Percentiles rank a stretch among this genome's conserved stretches.
Conservation (phyloP, 495 filamentous ascomycete genomes). For the Talaromyces thailandensis region DNA sequence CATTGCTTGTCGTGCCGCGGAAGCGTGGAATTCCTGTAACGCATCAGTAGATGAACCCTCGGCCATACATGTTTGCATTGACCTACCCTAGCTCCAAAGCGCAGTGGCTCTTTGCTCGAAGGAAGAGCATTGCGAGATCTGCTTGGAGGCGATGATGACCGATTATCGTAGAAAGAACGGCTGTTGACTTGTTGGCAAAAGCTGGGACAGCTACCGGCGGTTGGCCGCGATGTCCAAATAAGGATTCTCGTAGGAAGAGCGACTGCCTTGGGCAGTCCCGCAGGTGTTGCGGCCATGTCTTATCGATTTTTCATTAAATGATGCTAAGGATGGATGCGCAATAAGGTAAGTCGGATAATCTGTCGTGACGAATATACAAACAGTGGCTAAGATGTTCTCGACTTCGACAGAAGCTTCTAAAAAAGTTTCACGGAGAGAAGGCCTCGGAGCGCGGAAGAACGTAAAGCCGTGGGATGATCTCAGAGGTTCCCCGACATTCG, state of each 20-base stretch:
- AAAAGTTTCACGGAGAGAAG: conserved; percentile 7
- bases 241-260: conserved; percentile 26
- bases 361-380: not conserved
- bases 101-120: not conserved
- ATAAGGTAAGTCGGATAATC: not conserved
- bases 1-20: conserved; percentile 48
- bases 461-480: conserved; percentile 5
- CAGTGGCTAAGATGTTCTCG: not conserved
- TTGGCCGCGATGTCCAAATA: conserved; percentile 1
- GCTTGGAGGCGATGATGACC: not conserved
- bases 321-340: not conserved
- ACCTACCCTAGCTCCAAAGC: not conserved
- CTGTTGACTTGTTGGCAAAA: not conserved
- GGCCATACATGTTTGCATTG: not conserved
- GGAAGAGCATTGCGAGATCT: conserved; percentile 1
- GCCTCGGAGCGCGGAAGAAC: conserved; percentile 5
- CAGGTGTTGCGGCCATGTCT: conserved; percentile 31
- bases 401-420: not conserved
- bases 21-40: conserved; percentile 67
- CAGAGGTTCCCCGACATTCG: conserved; percentile 9
- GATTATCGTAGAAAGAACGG: conserved; percentile 2
- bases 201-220: not conserved
- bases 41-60: not conserved
- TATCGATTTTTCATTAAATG: not conserved
- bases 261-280: conserved; percentile 37